Conservation (phyloP, 2,329 filamentous ascomycete genomes). For the Ceratocystis harringtonii region DNA sequence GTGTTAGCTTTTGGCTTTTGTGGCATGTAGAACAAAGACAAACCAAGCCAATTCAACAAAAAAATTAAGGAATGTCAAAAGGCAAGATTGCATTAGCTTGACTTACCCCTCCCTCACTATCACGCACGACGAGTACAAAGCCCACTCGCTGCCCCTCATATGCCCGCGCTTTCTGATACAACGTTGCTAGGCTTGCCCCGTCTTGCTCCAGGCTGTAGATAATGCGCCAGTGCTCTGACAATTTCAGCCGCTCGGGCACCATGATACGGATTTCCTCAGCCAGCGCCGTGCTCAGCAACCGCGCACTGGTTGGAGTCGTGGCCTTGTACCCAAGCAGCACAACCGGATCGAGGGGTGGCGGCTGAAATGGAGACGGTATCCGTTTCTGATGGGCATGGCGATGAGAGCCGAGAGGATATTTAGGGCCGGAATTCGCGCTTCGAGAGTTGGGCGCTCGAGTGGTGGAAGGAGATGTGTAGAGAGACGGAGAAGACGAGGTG, state of each 20-base stretch:
- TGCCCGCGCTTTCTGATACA: slow-evolving; percentile 65
- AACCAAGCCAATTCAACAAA: background rate
- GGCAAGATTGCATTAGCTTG: background rate
- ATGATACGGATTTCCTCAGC: slow-evolving; percentile 90
- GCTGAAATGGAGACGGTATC: slow-evolving; percentile 64
- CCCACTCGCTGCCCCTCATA: slow-evolving; percentile 59
- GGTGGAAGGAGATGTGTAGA: slow-evolving; percentile 9
- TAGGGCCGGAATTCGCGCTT: background rate
- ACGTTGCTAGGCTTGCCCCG: slow-evolving; percentile 69
- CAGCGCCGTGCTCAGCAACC: slow-evolving; percentile 54
- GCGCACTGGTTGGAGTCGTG: slow-evolving; percentile 43
- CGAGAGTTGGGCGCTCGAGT: background rate
- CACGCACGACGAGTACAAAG: slow-evolving; percentile 77
- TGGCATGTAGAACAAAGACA: background rate
- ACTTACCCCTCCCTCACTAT: slow-evolving; percentile 58
- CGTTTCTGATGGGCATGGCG: slow-evolving; percentile 30
- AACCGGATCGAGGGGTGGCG: slow-evolving; percentile 74
- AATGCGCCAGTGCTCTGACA: slow-evolving; percentile 74
- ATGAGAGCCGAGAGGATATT: background rate
- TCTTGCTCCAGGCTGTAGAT: slow-evolving; percentile 85
- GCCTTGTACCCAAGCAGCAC: slow-evolving; percentile 50
- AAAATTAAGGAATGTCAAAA: background rate
- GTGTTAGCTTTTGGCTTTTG: background rate
- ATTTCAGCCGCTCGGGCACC: slow-evolving; percentile 70
- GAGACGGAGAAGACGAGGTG: slow-evolving; percentile 16